Evolutionary conservation across 176 grass and related monocot genomes (phyloP).

Genomic region (Aegilops umbellulata): DNA sequence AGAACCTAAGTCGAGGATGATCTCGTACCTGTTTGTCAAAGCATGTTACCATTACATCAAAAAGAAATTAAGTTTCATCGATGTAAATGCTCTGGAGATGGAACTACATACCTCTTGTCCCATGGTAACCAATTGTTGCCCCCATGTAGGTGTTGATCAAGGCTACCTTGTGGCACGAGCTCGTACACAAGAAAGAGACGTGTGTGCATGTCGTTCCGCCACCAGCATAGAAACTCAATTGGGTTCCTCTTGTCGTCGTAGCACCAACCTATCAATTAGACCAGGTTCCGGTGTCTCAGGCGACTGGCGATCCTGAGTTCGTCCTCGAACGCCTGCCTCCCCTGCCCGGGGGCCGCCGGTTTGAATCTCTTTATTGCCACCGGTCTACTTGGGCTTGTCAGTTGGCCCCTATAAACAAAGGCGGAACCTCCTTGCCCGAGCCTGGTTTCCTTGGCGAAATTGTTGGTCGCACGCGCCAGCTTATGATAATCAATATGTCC

Average conservation of each 20-base stretch:
- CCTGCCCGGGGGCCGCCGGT: neutral
- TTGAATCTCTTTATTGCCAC: neutral
- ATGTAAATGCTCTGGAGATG: too few relatives aligned
- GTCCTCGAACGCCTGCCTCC: neutral
- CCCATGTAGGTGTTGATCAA: neutral
- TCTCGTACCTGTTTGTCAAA: neutral
- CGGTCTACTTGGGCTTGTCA: neutral
- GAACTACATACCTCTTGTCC: neutral
- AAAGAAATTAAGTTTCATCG: too few relatives aligned
- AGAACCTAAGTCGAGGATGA: neutral
- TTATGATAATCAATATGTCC: neutral
- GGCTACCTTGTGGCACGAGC: neutral
- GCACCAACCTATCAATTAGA: neutral
- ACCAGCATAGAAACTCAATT: neutral
- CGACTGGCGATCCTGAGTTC: neutral
- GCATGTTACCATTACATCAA: too few relatives aligned
- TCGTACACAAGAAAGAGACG: neutral
- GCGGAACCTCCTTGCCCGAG: neutral
- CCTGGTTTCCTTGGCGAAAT: neutral
- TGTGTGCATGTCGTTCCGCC: neutral
- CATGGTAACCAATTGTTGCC: constrained; percentile 2
- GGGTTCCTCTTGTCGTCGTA: neutral
- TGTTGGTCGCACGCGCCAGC: neutral
- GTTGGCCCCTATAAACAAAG: neutral
- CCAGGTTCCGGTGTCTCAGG: neutral